These are phyloP conservation scores for Lachancea meyersii DNA, from an alignment of 805 yeast genomes.

Conservation along the genomic window DNA sequence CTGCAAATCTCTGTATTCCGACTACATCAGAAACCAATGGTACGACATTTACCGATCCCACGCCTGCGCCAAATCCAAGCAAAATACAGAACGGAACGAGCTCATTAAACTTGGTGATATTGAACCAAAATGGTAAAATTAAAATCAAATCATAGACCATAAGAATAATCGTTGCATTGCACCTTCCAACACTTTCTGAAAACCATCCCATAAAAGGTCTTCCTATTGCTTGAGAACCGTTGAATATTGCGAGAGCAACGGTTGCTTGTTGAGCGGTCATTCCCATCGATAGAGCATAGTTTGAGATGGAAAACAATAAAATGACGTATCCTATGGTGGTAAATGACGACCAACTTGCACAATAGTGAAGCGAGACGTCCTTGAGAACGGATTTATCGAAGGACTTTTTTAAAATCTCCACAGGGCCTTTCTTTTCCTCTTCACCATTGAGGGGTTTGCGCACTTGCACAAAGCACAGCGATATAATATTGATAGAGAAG, in stretches of 20 bases:
- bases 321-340: conserved; percentile 38
- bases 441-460: conserved; percentile 34
- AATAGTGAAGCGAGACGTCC: conserved; percentile 29
- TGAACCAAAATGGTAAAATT: conserved; percentile 38
- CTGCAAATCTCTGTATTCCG: conserved; percentile 30
- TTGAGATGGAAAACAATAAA: conserved; percentile 41
- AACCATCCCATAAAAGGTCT: conserved; percentile 43
- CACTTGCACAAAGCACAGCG: conserved; percentile 41
- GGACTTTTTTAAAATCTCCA: conserved; percentile 31
- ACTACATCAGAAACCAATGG: conserved; percentile 33
- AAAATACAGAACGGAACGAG: conserved; percentile 34
- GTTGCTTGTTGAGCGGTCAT: conserved; percentile 39
- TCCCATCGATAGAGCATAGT: conserved; percentile 45
- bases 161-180: conserved; percentile 37
- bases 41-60: conserved; percentile 28
- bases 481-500: conserved; percentile 34
- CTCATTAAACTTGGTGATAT: conserved; percentile 31
- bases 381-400: conserved; percentile 32
- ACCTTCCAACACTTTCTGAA: conserved; percentile 42
- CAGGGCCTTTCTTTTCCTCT: conserved; percentile 23
- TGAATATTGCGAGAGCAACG: conserved; percentile 40
- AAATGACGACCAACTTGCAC: conserved; percentile 35
- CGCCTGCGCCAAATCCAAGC: conserved; percentile 36
- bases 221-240: conserved; percentile 43
- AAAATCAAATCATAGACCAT: conserved; percentile 31